Percentiles rank a stretch among this genome's conserved stretches.
Conservation (phyloP, 805 yeast genomes). For the Pichia pseudocactophila region DNA sequence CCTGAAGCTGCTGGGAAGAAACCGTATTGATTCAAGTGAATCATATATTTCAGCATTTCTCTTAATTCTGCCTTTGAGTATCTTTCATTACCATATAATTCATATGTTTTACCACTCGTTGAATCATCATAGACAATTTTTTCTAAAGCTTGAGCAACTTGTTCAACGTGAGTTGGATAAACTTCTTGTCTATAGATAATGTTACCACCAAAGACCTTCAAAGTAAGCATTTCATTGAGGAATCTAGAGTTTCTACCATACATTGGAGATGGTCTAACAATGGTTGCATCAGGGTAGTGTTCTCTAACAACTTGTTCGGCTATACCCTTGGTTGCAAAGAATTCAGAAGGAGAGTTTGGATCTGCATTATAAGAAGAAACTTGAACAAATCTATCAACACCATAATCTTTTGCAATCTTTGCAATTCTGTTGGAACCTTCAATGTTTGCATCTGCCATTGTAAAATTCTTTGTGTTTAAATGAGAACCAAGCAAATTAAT, state of each 20-base stretch:
- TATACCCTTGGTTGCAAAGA: conserved; percentile 68
- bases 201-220: conserved; percentile 52
- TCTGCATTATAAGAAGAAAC: conserved; percentile 75
- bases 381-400: conserved; percentile 67
- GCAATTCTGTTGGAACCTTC: conserved; percentile 75
- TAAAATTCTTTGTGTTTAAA: conserved; percentile 67
- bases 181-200: conserved; percentile 58
- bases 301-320: conserved; percentile 68
- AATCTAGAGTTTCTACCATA: conserved; percentile 68
- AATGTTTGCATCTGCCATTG: conserved; percentile 76
- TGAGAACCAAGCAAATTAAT: conserved; percentile 73
- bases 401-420: conserved; percentile 56
- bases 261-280: conserved; percentile 79
- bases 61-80: conserved; percentile 55
- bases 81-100: conserved; percentile 64
- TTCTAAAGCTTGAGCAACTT: conserved; percentile 74
- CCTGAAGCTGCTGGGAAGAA: conserved; percentile 31
- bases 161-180: conserved; percentile 67
- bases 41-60: conserved; percentile 51
- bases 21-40: conserved; percentile 28
- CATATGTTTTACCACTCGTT: conserved; percentile 68
- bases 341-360: conserved; percentile 57
- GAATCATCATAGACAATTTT: conserved; percentile 73
- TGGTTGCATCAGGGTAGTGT: conserved; percentile 64
- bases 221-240: conserved; percentile 49